Percentiles rank a stretch among this genome's conserved stretches.
These are phyloP conservation scores for Miscanthus lutarioriparius DNA, from an alignment of 176 grass and related monocot genomes.

Conservation along the genomic window DNA sequence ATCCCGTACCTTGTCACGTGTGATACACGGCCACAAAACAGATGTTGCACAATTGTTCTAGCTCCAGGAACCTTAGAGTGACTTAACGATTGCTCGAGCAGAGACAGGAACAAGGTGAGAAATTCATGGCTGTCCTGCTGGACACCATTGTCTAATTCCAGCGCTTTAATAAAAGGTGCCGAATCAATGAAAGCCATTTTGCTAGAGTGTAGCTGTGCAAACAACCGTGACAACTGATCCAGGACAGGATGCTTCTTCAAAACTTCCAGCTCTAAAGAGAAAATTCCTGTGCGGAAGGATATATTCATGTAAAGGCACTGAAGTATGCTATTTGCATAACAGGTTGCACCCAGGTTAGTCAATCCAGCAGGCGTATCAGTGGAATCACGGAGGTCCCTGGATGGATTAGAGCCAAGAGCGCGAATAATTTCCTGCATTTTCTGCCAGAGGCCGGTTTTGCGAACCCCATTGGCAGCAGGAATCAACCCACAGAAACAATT, in stretches of 20 bases:
- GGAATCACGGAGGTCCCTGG: conserved; percentile 67
- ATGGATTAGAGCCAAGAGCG: conserved; percentile 67
- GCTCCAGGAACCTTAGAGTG: conserved; percentile 76
- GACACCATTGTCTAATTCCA: conserved; percentile 92
- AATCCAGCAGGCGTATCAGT: conserved; percentile 80
- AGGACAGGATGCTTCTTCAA: conserved; percentile 79
- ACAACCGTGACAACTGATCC: conserved; percentile 78
- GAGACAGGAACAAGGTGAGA: conserved; percentile 90
- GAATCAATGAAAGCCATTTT: conserved; percentile 90
- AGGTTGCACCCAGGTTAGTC: conserved; percentile 92
- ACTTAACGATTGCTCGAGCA: conserved; percentile 77
- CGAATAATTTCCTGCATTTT: conserved; percentile 69
- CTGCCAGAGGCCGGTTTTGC: conserved; percentile 85
- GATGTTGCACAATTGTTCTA: conserved; percentile 75
- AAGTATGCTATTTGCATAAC: conserved; percentile 98
- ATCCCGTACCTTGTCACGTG: conserved; percentile 76
- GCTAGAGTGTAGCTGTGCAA: conserved; percentile 84
- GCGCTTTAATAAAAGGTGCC: conserved; percentile 75
- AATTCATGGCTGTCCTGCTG: conserved; percentile 98
- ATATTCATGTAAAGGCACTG: conserved; percentile 99
- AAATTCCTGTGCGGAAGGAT: conserved; percentile 72
- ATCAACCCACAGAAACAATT: conserved; percentile 95
- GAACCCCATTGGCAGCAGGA: conserved; percentile 56
- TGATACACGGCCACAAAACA: conserved; percentile 81
- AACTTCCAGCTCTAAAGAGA: conserved; percentile 75